A percentile compares a stretch with the other conserved stretches of the same genome.
These are phyloP conservation scores for Ophiostoma angusticollis DNA, from an alignment of 2,329 filamentous ascomycete genomes.

Conservation along the genomic window DNA sequence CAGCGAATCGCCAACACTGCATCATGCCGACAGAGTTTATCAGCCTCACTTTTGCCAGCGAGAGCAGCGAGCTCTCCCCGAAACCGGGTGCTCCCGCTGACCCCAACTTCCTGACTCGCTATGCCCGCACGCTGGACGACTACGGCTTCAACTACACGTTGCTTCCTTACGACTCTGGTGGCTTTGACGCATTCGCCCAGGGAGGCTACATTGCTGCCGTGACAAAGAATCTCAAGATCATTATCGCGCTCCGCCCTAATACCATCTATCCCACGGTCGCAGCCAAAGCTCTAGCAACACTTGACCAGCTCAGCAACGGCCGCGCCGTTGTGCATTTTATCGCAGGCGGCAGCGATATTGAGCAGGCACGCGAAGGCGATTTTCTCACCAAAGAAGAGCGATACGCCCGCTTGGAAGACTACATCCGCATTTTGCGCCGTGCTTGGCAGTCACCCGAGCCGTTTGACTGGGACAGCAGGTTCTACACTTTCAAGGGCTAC, in stretches of 20 bases:
- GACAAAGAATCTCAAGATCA: conserved; percentile 47
- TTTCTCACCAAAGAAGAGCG: conserved; percentile 44
- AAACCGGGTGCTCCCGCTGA: conserved; percentile 39
- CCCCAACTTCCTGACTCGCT: conserved; percentile 41
- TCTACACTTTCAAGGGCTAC: conserved; percentile 48
- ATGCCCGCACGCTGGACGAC: conserved; percentile 44
- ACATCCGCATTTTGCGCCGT: conserved; percentile 46
- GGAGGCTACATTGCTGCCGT: conserved; percentile 43
- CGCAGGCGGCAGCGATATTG: conserved; percentile 45
- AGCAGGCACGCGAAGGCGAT: conserved; percentile 48
- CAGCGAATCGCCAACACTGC: background rate
- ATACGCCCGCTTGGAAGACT: conserved; percentile 46
- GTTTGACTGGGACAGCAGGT: conserved; percentile 48
- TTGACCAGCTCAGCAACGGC: conserved; percentile 45
- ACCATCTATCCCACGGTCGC: conserved; percentile 50
- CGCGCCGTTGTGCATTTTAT: conserved; percentile 48
- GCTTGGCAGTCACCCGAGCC: conserved; percentile 44
- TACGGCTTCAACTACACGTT: conserved; percentile 50
- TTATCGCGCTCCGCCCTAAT: conserved; percentile 49
- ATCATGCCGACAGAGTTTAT: conserved; percentile 43
- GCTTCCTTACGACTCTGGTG: conserved; percentile 43
- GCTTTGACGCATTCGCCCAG: conserved; percentile 43
- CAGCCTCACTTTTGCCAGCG: conserved; percentile 42
- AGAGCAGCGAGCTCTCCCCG: conserved; percentile 41
- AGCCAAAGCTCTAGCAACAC: conserved; percentile 47